Evolutionary conservation across 1,284 basidiomycete genomes (phyloP), one percentile per base, ranked within the genome.

Genomic region (Macrocystidia cucumis): DNA sequence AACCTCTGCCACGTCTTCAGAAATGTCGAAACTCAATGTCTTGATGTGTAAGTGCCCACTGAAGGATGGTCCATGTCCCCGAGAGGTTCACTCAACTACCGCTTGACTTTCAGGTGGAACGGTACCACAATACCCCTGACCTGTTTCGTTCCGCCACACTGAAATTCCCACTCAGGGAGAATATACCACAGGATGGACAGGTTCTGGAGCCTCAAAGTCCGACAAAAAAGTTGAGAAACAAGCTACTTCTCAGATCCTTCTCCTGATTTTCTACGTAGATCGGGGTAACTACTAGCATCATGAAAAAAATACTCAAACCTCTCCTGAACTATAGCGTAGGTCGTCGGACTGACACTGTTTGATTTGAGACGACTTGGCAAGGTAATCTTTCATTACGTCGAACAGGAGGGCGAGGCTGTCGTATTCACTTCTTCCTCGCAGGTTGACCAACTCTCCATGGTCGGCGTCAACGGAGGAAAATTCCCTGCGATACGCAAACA

Each of bases 181-280:
- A 65, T 93, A 95, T 60, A 95, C 91, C 39, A 95, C 91, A 35
- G 91, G 91, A 55, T 93, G 88, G 81, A 91, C 89, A 3, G 81
- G 78, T 11, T 75, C 80, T 22, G 88, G 90, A n/a, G 84, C 86
- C 29, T 92, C 90, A 13, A 91, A 85, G 52, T 92, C 90, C 5
- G 91, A 95, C 66, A 95, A 95, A 65, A 95, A 92, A 71, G 86
- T 82, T 39, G n/a, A n/a, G n/a, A n/a, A n/a, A n/a, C n/a, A n/a
- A n/a, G n/a, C n/a, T 40, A 56, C 40, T 23, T 35, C 5, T 32
- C 13, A 14, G 9, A 9, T 27, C 37, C 27, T 41, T 31, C 42
- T 34, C 14, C 19, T 37, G 22, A 19, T 44, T 28, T 32, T 43
- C 8, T 25, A 25, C 23, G 23, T 12, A 25, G 23, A 25, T 8